Evolutionary conservation across 108 stramenopile species (phyloP).

Genomic region (Cyclostephanos tholiformis): DNA sequence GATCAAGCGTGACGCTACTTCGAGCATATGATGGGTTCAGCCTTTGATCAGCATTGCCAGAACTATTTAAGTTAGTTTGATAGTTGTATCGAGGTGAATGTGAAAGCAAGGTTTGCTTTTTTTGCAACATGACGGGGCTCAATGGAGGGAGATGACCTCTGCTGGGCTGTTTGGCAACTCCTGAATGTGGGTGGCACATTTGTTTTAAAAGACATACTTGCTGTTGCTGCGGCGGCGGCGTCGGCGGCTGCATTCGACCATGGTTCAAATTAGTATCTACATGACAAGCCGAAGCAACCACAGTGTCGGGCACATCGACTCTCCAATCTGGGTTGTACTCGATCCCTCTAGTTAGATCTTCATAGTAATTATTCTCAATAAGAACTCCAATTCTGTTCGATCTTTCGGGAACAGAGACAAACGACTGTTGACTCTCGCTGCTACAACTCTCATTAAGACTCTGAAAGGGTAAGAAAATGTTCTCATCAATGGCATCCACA

Average conservation of each 20-base stretch:
- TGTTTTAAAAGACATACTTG: neutral
- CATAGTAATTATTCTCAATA: neutral
- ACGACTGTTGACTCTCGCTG: neutral
- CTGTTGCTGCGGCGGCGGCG: neutral
- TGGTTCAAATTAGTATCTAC: neutral
- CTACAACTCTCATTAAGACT: neutral
- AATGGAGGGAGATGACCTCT: neutral
- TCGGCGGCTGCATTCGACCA: neutral
- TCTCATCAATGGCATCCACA: neutral
- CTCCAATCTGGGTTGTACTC: neutral
- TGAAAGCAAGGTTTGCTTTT: too few relatives aligned
- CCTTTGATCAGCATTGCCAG: too few relatives aligned
- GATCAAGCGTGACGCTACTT: too few relatives aligned
- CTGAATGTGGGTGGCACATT: neutral
- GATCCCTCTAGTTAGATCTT: neutral
- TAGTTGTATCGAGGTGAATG: too few relatives aligned
- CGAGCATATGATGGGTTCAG: too few relatives aligned
- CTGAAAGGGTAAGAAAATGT: neutral
- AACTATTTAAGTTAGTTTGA: too few relatives aligned
- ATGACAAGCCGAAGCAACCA: neutral
- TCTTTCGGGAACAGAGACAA: neutral
- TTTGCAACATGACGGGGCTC: neutral
- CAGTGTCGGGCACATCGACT: constrained; percentile 7
- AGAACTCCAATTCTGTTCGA: neutral
- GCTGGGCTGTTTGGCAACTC: neutral